A percentile compares a stretch with the other conserved stretches of the same genome.
These are phyloP conservation scores for Blastomyces parvus DNA, from an alignment of 2,329 filamentous ascomycete species.

Conservation along the genomic window DNA sequence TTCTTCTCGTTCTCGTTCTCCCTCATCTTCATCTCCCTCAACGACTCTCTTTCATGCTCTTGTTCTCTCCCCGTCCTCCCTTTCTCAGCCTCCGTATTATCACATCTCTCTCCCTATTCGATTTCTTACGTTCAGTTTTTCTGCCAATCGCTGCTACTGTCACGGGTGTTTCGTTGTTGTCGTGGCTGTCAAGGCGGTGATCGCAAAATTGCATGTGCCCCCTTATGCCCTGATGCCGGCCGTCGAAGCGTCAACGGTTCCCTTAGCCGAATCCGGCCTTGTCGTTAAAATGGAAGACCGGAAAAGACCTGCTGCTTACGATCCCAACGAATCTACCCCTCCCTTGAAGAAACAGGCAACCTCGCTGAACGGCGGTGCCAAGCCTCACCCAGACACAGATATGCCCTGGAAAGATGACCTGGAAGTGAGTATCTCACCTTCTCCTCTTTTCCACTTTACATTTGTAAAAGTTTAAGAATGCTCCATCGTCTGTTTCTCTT, in stretches of 20 bases:
- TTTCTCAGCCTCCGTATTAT: slow-evolving; percentile 3
- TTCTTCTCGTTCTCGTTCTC: slow-evolving; percentile 22
- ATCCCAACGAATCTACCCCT: slow-evolving; percentile 72
- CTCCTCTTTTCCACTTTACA: neutral
- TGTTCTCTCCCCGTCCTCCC: slow-evolving; percentile 15
- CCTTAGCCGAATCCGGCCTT: slow-evolving; percentile 68
- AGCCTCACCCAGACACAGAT: slow-evolving; percentile 55
- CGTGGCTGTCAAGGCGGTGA: slow-evolving; percentile 28
- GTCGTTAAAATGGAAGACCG: slow-evolving; percentile 97
- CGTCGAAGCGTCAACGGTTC: slow-evolving; percentile 63
- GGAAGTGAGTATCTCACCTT: slow-evolving; percentile 53
- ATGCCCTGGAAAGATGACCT: slow-evolving; percentile 63
- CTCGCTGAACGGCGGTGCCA: slow-evolving; percentile 57
- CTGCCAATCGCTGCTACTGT: neutral
- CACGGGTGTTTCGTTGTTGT: slow-evolving; percentile 1
- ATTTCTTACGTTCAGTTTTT: neutral
- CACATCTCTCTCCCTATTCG: neutral
- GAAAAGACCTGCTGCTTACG: slow-evolving; percentile 81
- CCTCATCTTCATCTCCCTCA: slow-evolving; percentile 14
- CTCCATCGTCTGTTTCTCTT: slow-evolving; percentile 11
- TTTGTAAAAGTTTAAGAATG: neutral
- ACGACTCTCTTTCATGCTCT: neutral
- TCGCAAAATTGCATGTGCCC: slow-evolving; percentile 10
- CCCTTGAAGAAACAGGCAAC: slow-evolving; percentile 82
- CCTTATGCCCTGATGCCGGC: slow-evolving; percentile 66